phyloP scores from a whole-genome alignment of 1,284 basidiomycete genomes.

The Anthracocystis setariae region DNA sequence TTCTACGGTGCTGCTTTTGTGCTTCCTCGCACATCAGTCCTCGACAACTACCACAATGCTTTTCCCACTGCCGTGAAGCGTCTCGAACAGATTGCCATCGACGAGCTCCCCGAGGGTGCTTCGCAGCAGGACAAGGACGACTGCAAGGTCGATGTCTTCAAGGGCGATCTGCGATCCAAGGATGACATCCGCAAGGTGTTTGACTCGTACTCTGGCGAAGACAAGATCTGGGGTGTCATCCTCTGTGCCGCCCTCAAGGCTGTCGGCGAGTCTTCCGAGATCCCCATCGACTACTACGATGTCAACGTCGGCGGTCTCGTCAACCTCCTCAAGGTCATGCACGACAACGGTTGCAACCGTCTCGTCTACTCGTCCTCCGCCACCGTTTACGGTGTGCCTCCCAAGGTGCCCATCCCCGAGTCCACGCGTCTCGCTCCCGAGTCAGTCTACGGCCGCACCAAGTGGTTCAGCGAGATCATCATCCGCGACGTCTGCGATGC shows the following conservation, averaged over 20 bases:
- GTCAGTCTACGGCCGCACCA: constrained; percentile 94
- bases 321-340: constrained; percentile 73
- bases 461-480: constrained; percentile 91
- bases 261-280: constrained; percentile 95
- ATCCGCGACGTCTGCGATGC: constrained; percentile 88
- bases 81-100: constrained; percentile 80
- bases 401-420: constrained; percentile 92
- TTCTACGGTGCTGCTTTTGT: too few relatives aligned
- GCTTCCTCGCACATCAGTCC: constrained; percentile 41
- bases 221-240: constrained; percentile 87
- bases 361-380: constrained; percentile 98
- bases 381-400: constrained; percentile 97
- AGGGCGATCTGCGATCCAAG: constrained; percentile 62
- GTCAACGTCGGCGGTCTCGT: constrained; percentile 65
- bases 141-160: constrained; percentile 77
- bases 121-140: constrained; percentile 75
- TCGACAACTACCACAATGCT: constrained; percentile 80
- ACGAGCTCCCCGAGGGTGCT: constrained; percentile 75
- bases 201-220: constrained; percentile 51
- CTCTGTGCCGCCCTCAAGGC: constrained; percentile 98
- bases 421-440: constrained; percentile 86
- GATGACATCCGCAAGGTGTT: constrained; percentile 59
- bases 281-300: constrained; percentile 77
- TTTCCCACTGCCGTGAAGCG: constrained; percentile 78
- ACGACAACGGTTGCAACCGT: constrained; percentile 81